Conservation (phyloP, 805 yeast species). For the Priceomyces fermenticarens region DNA sequence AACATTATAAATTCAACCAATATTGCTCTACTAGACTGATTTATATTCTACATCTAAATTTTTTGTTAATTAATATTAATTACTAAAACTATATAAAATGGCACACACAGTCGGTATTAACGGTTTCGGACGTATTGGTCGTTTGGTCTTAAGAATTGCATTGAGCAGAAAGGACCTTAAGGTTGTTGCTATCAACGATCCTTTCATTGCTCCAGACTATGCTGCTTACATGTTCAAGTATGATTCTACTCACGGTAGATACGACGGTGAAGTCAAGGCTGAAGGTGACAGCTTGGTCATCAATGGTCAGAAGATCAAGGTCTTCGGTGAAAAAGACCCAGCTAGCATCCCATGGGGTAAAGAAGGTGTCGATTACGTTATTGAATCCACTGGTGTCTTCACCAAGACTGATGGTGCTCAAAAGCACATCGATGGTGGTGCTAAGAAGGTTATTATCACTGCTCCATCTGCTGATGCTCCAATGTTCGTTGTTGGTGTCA, state of each 20-base stretch:
- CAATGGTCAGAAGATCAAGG: constrained; percentile 63
- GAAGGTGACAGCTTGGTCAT: constrained; percentile 61
- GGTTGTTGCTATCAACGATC: constrained; percentile 87
- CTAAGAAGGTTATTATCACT: constrained; percentile 91
- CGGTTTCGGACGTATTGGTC: constrained; percentile 95
- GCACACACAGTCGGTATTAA: constrained; percentile 80
- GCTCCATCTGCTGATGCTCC: constrained; percentile 95
- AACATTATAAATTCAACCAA: constrained; percentile 5
- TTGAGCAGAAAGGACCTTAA: constrained; percentile 69
- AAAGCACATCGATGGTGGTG: constrained; percentile 86
- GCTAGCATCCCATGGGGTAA: constrained; percentile 85
- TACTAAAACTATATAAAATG: constrained; percentile 27
- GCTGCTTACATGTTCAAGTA: constrained; percentile 95
- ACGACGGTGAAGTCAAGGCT: constrained; percentile 66
- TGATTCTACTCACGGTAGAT: constrained; percentile 90
- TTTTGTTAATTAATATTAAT: constrained; percentile 2
- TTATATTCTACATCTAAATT: constrained; percentile 7
- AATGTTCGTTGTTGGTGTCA: constrained; percentile 93
- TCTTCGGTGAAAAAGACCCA: constrained; percentile 84
- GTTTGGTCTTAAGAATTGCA: constrained; percentile 84
- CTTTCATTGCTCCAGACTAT: constrained; percentile 84
- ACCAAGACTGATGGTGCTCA: constrained; percentile 76
- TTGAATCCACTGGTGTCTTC: constrained; percentile 95
- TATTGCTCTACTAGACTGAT: constrained; percentile 4
- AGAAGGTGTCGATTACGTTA: constrained; percentile 77